These are phyloP conservation scores for Nidula niveotomentosa DNA, from an alignment of 1,284 basidiomycete genomes.

Conservation along the genomic window DNA sequence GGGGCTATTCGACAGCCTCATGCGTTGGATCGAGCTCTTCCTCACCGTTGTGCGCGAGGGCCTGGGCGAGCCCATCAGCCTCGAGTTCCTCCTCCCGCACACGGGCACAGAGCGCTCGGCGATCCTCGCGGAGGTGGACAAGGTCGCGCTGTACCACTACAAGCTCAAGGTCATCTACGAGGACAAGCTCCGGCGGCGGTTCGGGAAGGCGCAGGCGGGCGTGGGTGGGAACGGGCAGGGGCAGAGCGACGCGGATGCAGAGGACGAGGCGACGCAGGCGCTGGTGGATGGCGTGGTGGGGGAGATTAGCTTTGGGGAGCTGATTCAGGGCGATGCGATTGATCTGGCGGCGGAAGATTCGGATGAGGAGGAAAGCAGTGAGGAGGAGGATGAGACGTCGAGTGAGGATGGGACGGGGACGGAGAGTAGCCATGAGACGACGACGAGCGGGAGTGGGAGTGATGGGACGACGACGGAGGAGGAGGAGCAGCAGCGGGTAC, in stretches of 20 bases:
- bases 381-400: constrained; percentile 22
- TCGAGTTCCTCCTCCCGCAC: constrained; percentile 88
- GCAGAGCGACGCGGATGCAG: constrained; percentile 54
- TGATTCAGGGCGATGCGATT: constrained; percentile 74
- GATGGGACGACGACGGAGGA: constrained; percentile 23
- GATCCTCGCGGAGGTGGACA: constrained; percentile 86
- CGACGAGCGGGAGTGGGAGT: constrained; percentile 25
- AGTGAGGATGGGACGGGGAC: constrained; percentile 37
- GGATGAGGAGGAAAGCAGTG: constrained; percentile 52
- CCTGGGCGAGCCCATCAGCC: constrained; percentile 68
- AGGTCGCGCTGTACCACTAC: constrained; percentile 88
- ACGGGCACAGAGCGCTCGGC: constrained; percentile 69
- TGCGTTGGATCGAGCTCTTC: constrained; percentile 98
- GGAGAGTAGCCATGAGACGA: constrained; percentile 31
- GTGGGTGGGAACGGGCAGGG: constrained; percentile 4
- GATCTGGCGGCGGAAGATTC: constrained; percentile 80
- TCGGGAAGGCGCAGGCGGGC: constrained; percentile 54
- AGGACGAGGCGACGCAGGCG: constrained; percentile 77
- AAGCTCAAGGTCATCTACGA: constrained; percentile 90
- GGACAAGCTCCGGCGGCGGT: constrained; percentile 80
- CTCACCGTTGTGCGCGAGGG: constrained; percentile 92
- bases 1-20: constrained; percentile 90
- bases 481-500: constrained; percentile 1
- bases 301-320: constrained; percentile 79
- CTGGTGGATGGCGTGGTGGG: constrained; percentile 79